Base-by-base conservation (phyloP, 2,329 filamentous ascomycete species). In the Exophiala viscosa region DNA sequence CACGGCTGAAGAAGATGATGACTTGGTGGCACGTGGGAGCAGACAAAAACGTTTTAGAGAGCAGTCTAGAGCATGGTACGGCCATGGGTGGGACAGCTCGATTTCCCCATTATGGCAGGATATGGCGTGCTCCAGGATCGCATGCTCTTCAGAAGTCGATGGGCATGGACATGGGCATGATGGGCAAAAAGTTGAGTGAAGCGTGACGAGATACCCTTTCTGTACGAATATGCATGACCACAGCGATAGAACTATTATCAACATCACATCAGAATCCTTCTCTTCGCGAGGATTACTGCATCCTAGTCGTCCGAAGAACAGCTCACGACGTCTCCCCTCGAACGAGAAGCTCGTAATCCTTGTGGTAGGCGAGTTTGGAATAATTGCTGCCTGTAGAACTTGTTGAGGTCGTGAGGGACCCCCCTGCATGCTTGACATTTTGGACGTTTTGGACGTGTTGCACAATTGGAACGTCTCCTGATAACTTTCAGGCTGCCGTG, bases 131-230 rank as follows among this genome's bases (percentile, higher is more conserved):
- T 41, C 51, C 15, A 7, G 28, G 15, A 18, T n/a, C 33, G 20
- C 14, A 36, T 28, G 23, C 23, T 5, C 8, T 4, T 28, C 23
- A 7, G 23, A 5, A 28, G 1, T 28, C 23, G 23, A 38, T 28
- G 18, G 23, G 39, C 33, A 44, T 50, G 33, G 23, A 28, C 23
- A 28, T 28, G 23, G 23, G 23, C 23, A 28, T 7, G 23, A 28
- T 7, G 8, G 23, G 5, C 23, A 7, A 54, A 53, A 48, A 49
- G 51, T 54, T 46, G 51, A 44, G 45, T 49, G 33, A 14, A 48
- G 41, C 28, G 33, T 33, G 17, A 23, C 43, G 20, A 49, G 51
- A 54, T 54, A 54, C 51, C 51, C 51, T 41, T 42, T 54, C 44
- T 36, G 28, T 31, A n/a, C 13, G 33, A 18, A 14, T 13, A 18